Evolutionary conservation across 345 rosid genomes (phyloP), one percentile per base, ranked within the genome.

Genomic region (Nephelium lappaceum): DNA sequence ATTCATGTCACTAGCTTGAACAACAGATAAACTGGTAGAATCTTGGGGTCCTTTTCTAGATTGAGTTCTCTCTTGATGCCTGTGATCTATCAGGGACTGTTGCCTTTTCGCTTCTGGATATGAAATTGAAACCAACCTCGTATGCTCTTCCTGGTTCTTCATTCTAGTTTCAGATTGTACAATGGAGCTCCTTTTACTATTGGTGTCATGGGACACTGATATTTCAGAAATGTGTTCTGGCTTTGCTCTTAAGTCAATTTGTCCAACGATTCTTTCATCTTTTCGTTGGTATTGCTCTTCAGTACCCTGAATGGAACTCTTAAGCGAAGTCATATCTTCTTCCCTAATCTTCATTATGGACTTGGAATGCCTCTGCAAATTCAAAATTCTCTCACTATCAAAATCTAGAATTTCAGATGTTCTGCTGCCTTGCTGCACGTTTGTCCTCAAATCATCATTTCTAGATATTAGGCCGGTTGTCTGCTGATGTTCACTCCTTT

Each of bases 21-120:
- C 72, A 47, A 81, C 71, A 36, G 93, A 87, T 51, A 85, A 79
- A 74, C 74, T 79, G 12, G 83, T 63, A 25, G 72, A 75, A 72
- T 77, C 85, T 71, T 76, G 75, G 67, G 90, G 82, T 76, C 83
- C 93, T 69, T 80, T 83, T 65, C 84, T 58, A 15, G 91, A 82
- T 76, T 82, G 88, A 67, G 42, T 65, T 64, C 82, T 78, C 83
- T 80, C 87, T 64, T 58, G 79, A 73, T 81, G 81, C 45, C 39
- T 85, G 72, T 76, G 81, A 81, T 84, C 83, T 47, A 80, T 74
- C 68, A 6, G 86, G 73, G 73, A 77, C 75, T 27, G 49, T 57
- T 89, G 84, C 76, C 81, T 83, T 81, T 77, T 81, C 68, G 76
- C 74, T 73, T 79, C 88, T 65, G 86, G 76, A 31, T 78, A 76